Conservation (phyloP, 352 stramenopile genomes). For the Phytophthora macrochlamydospora region DNA sequence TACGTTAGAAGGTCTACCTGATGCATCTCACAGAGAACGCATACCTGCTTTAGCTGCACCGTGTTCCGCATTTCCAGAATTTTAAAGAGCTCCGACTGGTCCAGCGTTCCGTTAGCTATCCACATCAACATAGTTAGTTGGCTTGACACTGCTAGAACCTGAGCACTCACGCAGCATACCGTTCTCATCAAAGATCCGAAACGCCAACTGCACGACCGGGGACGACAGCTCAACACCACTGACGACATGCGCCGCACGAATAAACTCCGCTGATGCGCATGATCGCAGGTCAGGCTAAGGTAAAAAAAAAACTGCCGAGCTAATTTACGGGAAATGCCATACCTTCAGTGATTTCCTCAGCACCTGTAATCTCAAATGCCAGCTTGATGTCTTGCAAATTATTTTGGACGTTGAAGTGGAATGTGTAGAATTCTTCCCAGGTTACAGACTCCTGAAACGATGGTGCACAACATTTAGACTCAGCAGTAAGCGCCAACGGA, state of each 20-base stretch:
- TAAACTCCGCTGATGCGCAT: constrained; percentile 57
- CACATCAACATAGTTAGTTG: not conserved
- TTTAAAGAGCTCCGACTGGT: constrained; percentile 71
- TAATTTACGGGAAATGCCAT: not conserved
- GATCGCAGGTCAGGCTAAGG: too few relatives aligned
- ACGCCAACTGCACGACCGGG: constrained; percentile 73
- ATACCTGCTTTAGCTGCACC: constrained; percentile 57
- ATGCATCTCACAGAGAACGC: not conserved
- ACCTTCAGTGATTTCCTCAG: constrained; percentile 76
- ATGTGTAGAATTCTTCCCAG: constrained; percentile 75
- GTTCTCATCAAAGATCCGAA: constrained; percentile 77
- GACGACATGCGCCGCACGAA: constrained; percentile 65
- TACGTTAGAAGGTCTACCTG: not conserved
- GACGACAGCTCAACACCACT: constrained; percentile 70
- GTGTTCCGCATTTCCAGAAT: constrained; percentile 67
- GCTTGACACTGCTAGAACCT: too few relatives aligned
- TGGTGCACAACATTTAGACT: not conserved
- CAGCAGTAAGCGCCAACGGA: too few relatives aligned
- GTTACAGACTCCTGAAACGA: constrained; percentile 49
- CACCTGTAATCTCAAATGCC: constrained; percentile 66
- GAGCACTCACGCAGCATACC: constrained; percentile 25
- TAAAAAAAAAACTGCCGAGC: too few relatives aligned
- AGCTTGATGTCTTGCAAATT: constrained; percentile 77
- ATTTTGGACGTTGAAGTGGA: constrained; percentile 77
- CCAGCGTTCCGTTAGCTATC: constrained; percentile 66